Base-by-base conservation (phyloP, 225 moss, liverwort and hornwort genomes). In the Polytrichum formosum region DNA sequence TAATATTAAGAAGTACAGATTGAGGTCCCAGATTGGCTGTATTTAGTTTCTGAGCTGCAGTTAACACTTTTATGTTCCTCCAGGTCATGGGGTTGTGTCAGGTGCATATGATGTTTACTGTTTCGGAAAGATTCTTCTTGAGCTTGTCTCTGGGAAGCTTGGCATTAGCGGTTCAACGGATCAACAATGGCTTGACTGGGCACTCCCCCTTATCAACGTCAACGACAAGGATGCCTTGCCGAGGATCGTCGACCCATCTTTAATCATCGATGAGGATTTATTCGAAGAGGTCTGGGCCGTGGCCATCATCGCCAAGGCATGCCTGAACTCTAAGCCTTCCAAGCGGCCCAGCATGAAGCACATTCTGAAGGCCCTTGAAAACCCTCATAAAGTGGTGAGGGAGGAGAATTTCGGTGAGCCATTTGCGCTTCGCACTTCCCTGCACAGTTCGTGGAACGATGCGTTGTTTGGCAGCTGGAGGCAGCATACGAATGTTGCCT, bases 241-340 rank as follows among this genome's bases (percentile, higher is more conserved):
- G 8, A 92, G 89, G 79, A 75, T 97, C 19, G 81, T 97, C 61
- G 96, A 97, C 60, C 92, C 94, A 19, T 93, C 93, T 13, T 92
- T 97, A 28, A 93, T 92, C 2, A 93, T 97, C 55, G 93, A 97
- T 67, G 93, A 97, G 74, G 96, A 97, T 69, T 77, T 97, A 17
- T 76, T 93, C 78, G 96, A 97, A 66, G 96, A 97, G 72, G 96
- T 97, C 6, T 97, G 96, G 96, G 96, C 96, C 61, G 85, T 93
- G 70, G 96, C 93, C 55, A 97, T 97, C n/a, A 88, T 97, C 65
- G 96, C 96, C 5, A 97, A 92, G 82, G 93, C 93, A 1, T 97
- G 96, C 63, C 89, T 97, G 25, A 84, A 91, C 76, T 83, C 87
- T 13, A 93, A 82, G 67, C 82, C 93, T 26, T 87, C 91, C 2